A percentile compares a stretch with the other conserved stretches of the same genome.
Conservation (phyloP, 2,329 filamentous ascomycete genomes). For the Fusarium kyushuense region DNA sequence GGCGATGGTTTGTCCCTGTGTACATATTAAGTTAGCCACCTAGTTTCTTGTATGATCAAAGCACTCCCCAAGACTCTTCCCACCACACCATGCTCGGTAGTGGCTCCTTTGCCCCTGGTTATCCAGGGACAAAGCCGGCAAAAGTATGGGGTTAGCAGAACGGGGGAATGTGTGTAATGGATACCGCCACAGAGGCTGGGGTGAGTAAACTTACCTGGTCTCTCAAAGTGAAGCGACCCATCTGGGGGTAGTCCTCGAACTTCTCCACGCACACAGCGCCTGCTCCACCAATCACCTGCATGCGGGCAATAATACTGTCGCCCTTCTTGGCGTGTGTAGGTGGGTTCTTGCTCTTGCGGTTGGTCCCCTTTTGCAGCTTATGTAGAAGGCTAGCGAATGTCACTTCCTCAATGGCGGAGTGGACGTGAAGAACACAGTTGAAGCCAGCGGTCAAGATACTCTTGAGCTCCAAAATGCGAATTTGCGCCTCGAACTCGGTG, state of each 20-base stretch:
- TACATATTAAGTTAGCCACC: conserved; percentile 46
- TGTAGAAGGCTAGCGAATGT: conserved; percentile 90
- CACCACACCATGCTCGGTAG: conserved; percentile 18
- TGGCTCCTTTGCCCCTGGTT: conserved; percentile 5
- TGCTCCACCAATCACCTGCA: conserved; percentile 87
- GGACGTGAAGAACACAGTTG: conserved; percentile 97
- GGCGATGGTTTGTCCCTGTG: conserved; percentile 95
- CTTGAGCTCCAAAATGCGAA: conserved; percentile 94
- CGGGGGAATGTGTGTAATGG: conserved; percentile 9
- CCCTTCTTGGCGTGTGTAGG: conserved; percentile 89
- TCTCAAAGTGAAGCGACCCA: conserved; percentile 89
- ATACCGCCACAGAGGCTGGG: conserved; percentile 9
- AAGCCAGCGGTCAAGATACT: conserved; percentile 93
- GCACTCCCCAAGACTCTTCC: conserved; percentile 17
- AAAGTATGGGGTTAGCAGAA: conserved; percentile 25
- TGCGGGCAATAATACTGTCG: conserved; percentile 88
- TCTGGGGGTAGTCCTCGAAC: conserved; percentile 95
- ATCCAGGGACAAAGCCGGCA: conserved; percentile 15
- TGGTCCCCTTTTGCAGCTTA: conserved; percentile 94
- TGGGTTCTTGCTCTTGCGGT: conserved; percentile 90
- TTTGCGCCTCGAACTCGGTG: conserved; percentile 91
- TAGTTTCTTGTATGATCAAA: conserved; percentile 25
- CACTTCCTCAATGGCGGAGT: conserved; percentile 97
- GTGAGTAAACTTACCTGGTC: conserved; percentile 74
- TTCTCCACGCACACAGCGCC: conserved; percentile 91